Percentiles rank a stretch among this genome's conserved stretches.
Evolutionary conservation across 129 eudicot genomes (phyloP).

Genomic region (Arctium minus): DNA sequence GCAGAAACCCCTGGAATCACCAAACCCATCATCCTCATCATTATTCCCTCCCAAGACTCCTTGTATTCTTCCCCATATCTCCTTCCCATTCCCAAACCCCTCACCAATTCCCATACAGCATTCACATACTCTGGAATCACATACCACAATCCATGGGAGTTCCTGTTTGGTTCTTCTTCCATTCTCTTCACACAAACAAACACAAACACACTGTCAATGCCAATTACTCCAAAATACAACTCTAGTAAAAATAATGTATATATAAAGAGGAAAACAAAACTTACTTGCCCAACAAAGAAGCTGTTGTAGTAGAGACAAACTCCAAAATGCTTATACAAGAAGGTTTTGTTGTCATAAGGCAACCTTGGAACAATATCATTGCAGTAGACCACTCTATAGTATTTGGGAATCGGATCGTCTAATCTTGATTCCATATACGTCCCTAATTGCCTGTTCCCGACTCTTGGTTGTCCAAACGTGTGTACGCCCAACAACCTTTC

Average conservation of each 20-base stretch:
- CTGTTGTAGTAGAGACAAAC: constrained; percentile 77
- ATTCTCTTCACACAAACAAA: constrained; percentile 42
- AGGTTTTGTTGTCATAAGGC: constrained; percentile 81
- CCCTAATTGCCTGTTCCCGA: constrained; percentile 66
- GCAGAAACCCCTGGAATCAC: constrained; percentile 83
- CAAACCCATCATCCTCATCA: constrained; percentile 61
- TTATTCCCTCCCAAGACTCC: constrained; percentile 67
- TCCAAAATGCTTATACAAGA: constrained; percentile 96
- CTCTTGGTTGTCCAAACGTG: constrained; percentile 91
- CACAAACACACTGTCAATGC: background rate
- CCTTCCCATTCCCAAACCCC: constrained; percentile 55
- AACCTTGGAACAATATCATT: constrained; percentile 89
- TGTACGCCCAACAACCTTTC: constrained; percentile 65
- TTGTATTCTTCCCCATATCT: constrained; percentile 55
- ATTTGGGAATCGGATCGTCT: constrained; percentile 51
- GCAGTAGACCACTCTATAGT: constrained; percentile 78
- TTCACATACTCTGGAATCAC: constrained; percentile 66
- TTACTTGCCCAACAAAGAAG: constrained; percentile 54
- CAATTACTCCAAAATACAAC: background rate
- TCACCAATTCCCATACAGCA: constrained; percentile 81
- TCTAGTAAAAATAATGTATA: background rate
- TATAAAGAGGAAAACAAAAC: background rate
- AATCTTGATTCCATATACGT: constrained; percentile 63
- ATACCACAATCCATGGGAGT: constrained; percentile 56
- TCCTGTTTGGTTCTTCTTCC: constrained; percentile 82